Conservation (phyloP, 164 flowering plant genomes). For the Hamamelis virginiana region DNA sequence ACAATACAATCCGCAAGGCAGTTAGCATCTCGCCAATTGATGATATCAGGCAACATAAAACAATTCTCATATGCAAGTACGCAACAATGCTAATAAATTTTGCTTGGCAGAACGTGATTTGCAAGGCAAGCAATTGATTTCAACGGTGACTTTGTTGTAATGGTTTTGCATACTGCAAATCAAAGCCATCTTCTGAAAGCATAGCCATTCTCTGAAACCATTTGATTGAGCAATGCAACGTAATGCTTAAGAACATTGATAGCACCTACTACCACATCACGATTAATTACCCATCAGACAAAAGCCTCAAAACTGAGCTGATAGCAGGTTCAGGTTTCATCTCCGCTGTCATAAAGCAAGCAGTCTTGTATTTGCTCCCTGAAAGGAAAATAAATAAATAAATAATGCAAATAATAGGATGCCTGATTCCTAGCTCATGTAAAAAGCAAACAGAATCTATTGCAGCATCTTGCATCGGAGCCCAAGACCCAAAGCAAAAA, state of each 20-base stretch:
- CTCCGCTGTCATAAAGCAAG: conserved; percentile 66
- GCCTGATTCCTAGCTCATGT: background rate
- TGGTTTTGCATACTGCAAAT: background rate
- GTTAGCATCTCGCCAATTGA: too few relatives aligned
- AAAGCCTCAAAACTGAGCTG: background rate
- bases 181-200: background rate
- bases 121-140: background rate
- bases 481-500: too few relatives aligned
- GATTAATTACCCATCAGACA: background rate
- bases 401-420: background rate
- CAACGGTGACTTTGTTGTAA: background rate
- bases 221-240: too few relatives aligned
- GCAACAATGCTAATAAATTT: too few relatives aligned
- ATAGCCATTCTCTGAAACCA: background rate
- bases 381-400: conserved; percentile 12
- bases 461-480: too few relatives aligned
- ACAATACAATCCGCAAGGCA: too few relatives aligned
- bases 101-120: too few relatives aligned
- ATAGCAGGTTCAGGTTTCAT: conserved; percentile 34
- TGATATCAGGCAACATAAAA: too few relatives aligned
- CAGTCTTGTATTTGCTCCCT: conserved; percentile 89
- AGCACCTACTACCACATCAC: background rate
- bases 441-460: background rate
- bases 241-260: background rate
- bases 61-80: too few relatives aligned